These are phyloP conservation scores for Fusarium metavorans DNA, from an alignment of 2,329 filamentous ascomycete species.

Conservation along the genomic window DNA sequence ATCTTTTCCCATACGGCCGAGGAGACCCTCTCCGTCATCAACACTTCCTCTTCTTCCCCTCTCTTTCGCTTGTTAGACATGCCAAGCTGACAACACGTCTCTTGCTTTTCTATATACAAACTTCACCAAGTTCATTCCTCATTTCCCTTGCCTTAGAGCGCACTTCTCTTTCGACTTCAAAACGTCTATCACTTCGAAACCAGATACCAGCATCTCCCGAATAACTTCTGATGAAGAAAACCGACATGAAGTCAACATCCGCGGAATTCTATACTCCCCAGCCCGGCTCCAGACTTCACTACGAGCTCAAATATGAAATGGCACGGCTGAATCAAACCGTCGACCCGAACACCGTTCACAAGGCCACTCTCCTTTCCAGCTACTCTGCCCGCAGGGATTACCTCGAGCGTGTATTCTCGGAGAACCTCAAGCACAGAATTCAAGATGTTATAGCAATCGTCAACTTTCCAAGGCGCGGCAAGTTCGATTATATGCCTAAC, in stretches of 20 bases:
- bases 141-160: not conserved
- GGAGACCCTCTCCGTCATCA: not conserved
- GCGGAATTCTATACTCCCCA: not conserved
- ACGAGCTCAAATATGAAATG: not conserved
- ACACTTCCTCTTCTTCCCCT: not conserved
- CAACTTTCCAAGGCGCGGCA: not conserved
- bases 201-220: not conserved
- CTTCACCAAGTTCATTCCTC: not conserved
- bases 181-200: not conserved
- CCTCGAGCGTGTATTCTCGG: not conserved
- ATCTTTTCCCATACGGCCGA: not conserved
- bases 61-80: not conserved
- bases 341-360: not conserved
- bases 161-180: not conserved
- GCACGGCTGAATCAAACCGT: not conserved
- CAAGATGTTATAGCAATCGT: conserved; percentile 14
- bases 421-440: not conserved
- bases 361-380: not conserved
- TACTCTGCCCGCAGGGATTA: not conserved
- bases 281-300: not conserved
- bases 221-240: not conserved
- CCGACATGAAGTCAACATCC: not conserved
- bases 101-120: not conserved
- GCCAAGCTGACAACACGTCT: not conserved
- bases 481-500: not conserved